Evolutionary conservation across 441 rosid species (phyloP), one percentile per base, ranked within the genome.

Genomic region (California macrophylla): DNA sequence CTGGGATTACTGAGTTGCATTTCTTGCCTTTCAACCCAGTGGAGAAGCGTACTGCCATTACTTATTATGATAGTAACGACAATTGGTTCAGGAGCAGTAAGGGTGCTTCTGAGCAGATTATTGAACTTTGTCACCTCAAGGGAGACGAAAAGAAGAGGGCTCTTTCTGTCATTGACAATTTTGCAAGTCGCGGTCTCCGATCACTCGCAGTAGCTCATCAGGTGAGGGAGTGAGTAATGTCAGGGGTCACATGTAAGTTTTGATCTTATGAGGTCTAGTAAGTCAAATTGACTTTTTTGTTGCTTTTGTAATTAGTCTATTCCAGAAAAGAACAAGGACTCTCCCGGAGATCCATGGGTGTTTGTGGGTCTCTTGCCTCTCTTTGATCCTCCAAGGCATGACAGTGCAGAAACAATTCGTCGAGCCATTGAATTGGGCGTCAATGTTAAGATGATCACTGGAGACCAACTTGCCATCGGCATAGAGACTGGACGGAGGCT

Each of bases 31-130:
- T 93, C 81, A 93, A 93, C 71, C 97, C 97, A 0, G 96, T 93
- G 26, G 97, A 87, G 2, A 93, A 93, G 80, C 91, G 95, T 64
- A 93, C 98, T 16, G 98, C 98, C 2, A 91, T 91, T 45, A 91
- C 98, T 50, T 93, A 91, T 78, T 70, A 80, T 16, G 95, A 91
- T 56, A 65, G 66, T 77, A 75, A 79, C 6, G 97, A 87, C 4
- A 79, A 89, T 47, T 93, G 98, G 98, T 84, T 83, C 69, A 77
- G 96, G 45, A 68, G 85, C 56, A 93, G 97, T 81, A 93, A 93
- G 80, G 97, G 97, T 60, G 95, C 97, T 54, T 96, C 97, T 0
- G 98, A 93, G 80, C 97, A 89, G 94, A 89, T 93, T 13, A 91
- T 89, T 32, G 92, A 91, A 0, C 93, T 93, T 0, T 91, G 97